A percentile compares a stretch with the other conserved stretches of the same genome.
Conservation (phyloP, 2,329 filamentous ascomycete species). For the Colletotrichum camelliae region DNA sequence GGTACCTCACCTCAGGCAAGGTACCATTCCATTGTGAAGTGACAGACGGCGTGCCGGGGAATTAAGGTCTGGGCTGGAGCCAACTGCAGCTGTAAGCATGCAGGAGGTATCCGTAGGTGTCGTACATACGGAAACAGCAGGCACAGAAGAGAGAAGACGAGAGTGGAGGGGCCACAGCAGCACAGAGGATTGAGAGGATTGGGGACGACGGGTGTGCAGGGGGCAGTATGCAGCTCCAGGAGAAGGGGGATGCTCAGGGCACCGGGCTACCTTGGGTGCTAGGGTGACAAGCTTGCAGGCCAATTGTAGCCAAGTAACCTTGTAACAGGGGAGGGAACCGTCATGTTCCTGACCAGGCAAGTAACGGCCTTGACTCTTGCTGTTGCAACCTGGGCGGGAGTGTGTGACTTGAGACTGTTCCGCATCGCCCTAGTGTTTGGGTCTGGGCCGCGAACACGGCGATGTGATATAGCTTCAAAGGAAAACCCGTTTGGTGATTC, state of each 20-base stretch:
- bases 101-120: background rate
- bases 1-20: background rate
- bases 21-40: background rate
- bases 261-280: background rate
- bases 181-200: background rate
- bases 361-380: slow-evolving; percentile 2
- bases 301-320: background rate
- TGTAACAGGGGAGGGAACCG: background rate
- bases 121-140: background rate
- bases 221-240: background rate
- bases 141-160: background rate
- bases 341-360: background rate
- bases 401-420: background rate
- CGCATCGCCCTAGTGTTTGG: background rate
- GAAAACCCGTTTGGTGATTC: background rate
- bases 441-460: background rate
- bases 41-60: background rate
- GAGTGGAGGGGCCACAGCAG: background rate
- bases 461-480: background rate
- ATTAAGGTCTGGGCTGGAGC: background rate
- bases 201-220: slow-evolving; percentile 10
- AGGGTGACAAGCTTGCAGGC: background rate
- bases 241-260: background rate
- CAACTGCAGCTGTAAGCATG: background rate
- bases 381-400: background rate